phyloP scores from a whole-genome alignment of 768 basidiomycete genomes.

The Pleurotus djamor region DNA sequence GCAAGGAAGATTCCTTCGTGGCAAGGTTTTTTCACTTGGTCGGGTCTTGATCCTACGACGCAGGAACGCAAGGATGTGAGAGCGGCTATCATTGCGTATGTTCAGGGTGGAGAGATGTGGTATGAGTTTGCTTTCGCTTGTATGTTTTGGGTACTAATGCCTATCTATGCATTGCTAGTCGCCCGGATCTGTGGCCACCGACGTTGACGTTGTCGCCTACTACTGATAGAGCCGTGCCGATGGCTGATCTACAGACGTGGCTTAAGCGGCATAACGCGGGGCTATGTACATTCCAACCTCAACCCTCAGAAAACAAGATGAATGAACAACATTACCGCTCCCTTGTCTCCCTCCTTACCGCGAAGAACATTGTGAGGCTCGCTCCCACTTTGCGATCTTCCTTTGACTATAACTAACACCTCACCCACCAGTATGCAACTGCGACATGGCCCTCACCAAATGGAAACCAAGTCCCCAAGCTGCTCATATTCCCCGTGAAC shows the following conservation, averaged over 20 bases:
- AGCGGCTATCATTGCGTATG: constrained; percentile 32
- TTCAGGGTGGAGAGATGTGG: constrained; percentile 25
- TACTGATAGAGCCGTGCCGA: constrained; percentile 36
- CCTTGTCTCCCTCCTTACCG: constrained; percentile 38
- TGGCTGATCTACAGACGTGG: constrained; percentile 44
- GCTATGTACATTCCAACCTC: constrained; percentile 39
- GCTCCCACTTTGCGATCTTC: background rate
- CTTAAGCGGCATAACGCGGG: constrained; percentile 35
- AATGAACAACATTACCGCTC: constrained; percentile 43
- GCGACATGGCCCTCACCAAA: constrained; percentile 32
- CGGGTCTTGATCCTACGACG: constrained; percentile 30
- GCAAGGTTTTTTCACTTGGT: constrained; percentile 48
- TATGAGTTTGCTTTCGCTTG: constrained; percentile 16
- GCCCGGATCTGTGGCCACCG: constrained; percentile 51
- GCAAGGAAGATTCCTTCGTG: constrained; percentile 24
- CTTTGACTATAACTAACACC: no score
- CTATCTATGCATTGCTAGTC: constrained; percentile 31
- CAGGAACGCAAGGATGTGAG: constrained; percentile 37
- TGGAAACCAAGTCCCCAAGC: constrained; percentile 22
- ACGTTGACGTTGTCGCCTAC: constrained; percentile 37
- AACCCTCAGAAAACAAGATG: constrained; percentile 23
- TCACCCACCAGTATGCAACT: constrained; percentile 32
- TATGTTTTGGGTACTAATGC: background rate
- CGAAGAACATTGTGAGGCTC: constrained; percentile 42
- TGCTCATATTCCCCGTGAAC: constrained; percentile 35